Conservation (phyloP, 805 yeast species). For the Lachancea thermotolerans region DNA sequence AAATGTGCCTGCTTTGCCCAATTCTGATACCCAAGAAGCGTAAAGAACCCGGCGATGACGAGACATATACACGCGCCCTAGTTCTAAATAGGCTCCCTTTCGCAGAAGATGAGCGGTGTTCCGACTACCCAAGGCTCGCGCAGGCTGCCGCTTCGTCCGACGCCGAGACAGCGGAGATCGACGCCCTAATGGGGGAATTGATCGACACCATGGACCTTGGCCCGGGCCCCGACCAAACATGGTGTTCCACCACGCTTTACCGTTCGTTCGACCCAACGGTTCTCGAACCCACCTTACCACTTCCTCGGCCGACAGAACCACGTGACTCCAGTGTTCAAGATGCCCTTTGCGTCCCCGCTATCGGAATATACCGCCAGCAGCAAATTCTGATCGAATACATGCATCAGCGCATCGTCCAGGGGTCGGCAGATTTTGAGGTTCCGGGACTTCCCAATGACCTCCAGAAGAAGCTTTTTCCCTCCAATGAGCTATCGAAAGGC, state of each 20-base stretch:
- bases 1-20: conserved; percentile 53
- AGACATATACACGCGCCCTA: conserved; percentile 36
- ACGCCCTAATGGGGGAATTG: conserved; percentile 37
- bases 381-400: conserved; percentile 24
- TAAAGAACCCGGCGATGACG: background rate
- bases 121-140: conserved; percentile 37
- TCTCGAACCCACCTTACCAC: conserved; percentile 12
- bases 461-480: conserved; percentile 15
- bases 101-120: conserved; percentile 64
- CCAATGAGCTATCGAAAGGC: conserved; percentile 14
- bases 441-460: conserved; percentile 25
- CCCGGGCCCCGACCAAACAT: conserved; percentile 9
- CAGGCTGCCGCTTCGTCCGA: background rate
- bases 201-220: conserved; percentile 42
- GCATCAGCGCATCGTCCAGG: conserved; percentile 16
- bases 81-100: conserved; percentile 56
- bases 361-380: conserved; percentile 26
- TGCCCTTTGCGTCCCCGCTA: conserved; percentile 22
- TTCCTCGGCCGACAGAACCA: conserved; percentile 13
- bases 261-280: conserved; percentile 1
- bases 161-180: conserved; percentile 31
- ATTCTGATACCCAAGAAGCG: conserved; percentile 11
- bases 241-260: conserved; percentile 6
- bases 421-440: conserved; percentile 18
- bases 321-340: conserved; percentile 18